phyloP scores from a whole-genome alignment of 2,329 filamentous ascomycete species.

The Aspergillus piperis region DNA sequence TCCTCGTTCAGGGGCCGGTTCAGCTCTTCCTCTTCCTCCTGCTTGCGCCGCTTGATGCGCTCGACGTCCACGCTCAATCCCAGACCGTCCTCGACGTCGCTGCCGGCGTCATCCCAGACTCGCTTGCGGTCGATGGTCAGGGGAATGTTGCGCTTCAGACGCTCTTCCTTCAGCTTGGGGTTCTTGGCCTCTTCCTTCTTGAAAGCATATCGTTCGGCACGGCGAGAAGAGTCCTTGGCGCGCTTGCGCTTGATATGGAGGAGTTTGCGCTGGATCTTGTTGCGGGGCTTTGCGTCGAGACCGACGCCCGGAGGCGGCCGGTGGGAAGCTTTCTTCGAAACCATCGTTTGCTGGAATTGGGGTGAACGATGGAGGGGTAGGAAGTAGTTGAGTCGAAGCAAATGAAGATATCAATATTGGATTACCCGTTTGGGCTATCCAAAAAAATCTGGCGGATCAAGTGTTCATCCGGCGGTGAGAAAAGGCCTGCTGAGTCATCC shows the following conservation, averaged over 20 bases:
- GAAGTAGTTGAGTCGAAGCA: constrained; percentile 35
- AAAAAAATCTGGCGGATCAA: constrained; percentile 18
- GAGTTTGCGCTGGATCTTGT: constrained; percentile 77
- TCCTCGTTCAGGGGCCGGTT: constrained; percentile 37
- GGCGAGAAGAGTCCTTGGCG: constrained; percentile 69
- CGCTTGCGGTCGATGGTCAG: constrained; percentile 83
- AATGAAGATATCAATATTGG: constrained; percentile 21
- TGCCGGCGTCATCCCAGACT: constrained; percentile 78
- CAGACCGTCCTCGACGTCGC: constrained; percentile 49
- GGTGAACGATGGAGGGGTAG: constrained; percentile 1
- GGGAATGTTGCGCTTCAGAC: constrained; percentile 76
- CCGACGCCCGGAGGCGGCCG: constrained; percentile 48
- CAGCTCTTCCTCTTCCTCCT: constrained; percentile 48
- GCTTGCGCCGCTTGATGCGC: constrained; percentile 50
- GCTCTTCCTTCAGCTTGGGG: constrained; percentile 70
- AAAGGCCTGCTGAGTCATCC: neutral
- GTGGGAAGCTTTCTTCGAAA: constrained; percentile 47
- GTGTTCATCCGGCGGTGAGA: constrained; percentile 14
- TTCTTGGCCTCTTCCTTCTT: constrained; percentile 85
- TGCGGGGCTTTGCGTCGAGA: constrained; percentile 61
- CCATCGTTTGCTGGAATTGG: constrained; percentile 44
- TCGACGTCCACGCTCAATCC: constrained; percentile 52
- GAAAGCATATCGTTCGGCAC: constrained; percentile 73
- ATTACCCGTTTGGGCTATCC: neutral
- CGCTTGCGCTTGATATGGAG: constrained; percentile 81